Conservation (phyloP, 306 rosid species). For the Fagus sylvatica region DNA sequence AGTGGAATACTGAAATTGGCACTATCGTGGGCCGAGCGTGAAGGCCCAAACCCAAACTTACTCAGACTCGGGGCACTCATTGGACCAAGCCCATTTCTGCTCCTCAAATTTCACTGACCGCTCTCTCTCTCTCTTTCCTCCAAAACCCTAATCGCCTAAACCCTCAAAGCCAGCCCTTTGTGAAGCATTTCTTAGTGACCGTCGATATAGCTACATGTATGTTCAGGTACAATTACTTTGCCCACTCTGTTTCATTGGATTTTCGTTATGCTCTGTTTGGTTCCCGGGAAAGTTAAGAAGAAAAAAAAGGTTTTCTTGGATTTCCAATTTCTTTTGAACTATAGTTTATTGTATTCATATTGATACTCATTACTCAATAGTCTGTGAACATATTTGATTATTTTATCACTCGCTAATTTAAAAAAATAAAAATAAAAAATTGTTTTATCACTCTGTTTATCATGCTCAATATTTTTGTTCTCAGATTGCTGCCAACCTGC, state of each 20-base stretch:
- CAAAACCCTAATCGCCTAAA: not conserved
- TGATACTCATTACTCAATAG: not conserved
- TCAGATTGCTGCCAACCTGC: conserved; percentile 39
- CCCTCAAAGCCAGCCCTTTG: not conserved
- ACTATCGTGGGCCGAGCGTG: too few relatives aligned
- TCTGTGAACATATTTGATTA: not conserved
- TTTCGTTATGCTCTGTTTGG: not conserved
- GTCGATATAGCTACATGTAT: not conserved
- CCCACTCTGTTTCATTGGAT: not conserved
- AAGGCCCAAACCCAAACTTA: too few relatives aligned
- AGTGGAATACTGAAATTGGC: too few relatives aligned
- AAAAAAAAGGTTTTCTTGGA: not conserved
- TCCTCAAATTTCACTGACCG: not conserved
- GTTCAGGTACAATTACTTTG: not conserved
- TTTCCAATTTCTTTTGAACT: not conserved
- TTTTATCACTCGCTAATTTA: not conserved
- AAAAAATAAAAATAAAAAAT: not conserved
- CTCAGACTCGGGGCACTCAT: too few relatives aligned
- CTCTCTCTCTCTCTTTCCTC: not conserved
- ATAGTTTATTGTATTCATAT: not conserved
- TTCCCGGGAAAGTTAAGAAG: not conserved
- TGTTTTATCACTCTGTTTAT: not conserved
- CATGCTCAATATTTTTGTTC: conserved; percentile 12
- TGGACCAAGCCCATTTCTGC: not conserved
- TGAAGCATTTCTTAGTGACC: not conserved